A percentile compares a stretch with the other conserved stretches of the same genome.
Conservation (phyloP, 768 basidiomycete species). For the Flagelloscypha sp. region DNA sequence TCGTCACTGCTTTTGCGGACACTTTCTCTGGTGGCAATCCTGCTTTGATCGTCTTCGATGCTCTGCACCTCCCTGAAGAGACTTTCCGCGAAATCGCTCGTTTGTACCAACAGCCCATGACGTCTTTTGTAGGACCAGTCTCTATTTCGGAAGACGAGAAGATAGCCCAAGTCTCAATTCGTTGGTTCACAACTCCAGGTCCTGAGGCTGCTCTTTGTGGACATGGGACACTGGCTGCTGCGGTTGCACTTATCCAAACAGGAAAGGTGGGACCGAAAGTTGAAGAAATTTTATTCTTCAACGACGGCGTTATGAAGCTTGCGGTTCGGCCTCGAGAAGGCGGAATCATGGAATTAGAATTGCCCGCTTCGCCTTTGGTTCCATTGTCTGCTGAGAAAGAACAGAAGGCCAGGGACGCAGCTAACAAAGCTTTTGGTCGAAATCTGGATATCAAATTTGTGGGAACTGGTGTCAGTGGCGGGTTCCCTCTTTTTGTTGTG, state of each 20-base stretch:
- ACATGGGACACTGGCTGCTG: constrained; percentile 38
- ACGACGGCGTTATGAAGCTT: constrained; percentile 17
- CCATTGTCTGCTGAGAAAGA: constrained; percentile 23
- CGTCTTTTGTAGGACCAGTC: constrained; percentile 24
- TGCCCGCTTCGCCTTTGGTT: constrained; percentile 21
- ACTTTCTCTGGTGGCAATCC: constrained; percentile 37
- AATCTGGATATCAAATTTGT: constrained; percentile 29
- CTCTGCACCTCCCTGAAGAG: constrained; percentile 19
- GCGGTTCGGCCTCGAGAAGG: constrained; percentile 22
- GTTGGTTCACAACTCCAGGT: constrained; percentile 28
- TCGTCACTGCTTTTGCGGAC: constrained; percentile 37
- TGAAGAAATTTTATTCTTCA: constrained; percentile 23
- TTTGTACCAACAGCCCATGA: constrained; percentile 41
- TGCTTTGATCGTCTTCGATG: constrained; percentile 31
- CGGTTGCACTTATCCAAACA: constrained; percentile 29
- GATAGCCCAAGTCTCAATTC: constrained; percentile 25
- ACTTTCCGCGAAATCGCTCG: constrained; percentile 26
- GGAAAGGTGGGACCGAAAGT: constrained; percentile 19
- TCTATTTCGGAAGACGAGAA: constrained; percentile 15
- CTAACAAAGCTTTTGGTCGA: constrained; percentile 31
- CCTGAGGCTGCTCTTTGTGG: constrained; percentile 30
- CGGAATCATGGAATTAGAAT: constrained; percentile 28
- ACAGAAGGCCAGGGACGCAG: constrained; percentile 18
- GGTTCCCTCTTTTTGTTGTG: constrained; percentile 28
- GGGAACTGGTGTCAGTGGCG: constrained; percentile 25